Base-by-base conservation (phyloP, 768 basidiomycete species). In the Boletus reticuloceps region DNA sequence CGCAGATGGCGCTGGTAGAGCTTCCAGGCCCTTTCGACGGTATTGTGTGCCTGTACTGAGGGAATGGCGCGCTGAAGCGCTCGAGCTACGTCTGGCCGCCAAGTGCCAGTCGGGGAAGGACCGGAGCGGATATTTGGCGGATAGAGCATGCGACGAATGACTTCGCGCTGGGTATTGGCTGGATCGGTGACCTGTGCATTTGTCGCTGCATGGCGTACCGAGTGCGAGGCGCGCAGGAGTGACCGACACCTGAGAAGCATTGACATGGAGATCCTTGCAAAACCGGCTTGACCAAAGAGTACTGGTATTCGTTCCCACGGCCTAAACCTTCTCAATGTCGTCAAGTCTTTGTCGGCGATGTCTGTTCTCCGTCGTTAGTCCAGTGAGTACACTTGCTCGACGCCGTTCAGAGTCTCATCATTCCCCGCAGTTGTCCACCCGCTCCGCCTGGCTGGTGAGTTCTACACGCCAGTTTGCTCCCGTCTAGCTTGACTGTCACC, bases 11-110 rank as follows among this genome's bases (percentile, higher is more conserved):
- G 82, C 60, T 82, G 79, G 73, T 92, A 85, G 12, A 98, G 79
- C 49, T 86, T 75, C 89, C 90, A 98, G 5, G 94, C 94, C 32
- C 94, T 84, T 60, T 92, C 88, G 50, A 97, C 94, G 3, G 93
- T 97, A 58, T 93, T 82, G 74, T 97, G 92, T 0, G 91, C 93
- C 69, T 96, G 93, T 6, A 79, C 82, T 4, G 91, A 91, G 13
- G 92, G 91, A 49, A 97, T 88, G n/a, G 91, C 91, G 51, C 80
- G 81, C 60, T 89, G 85, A 16, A 98, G 74, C 10, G 91, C 86
- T 47, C 77, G 81, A 36, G 80, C 82, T 29, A 92, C 88, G 69
- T 93, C 86, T 40, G 86, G 85, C 54, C 91, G 83, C 88, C 93
- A 92, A 53, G 86, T 82, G 12, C 93, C 93, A 4, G 84, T 87